Percentiles rank a stretch among this genome's conserved stretches.
Conservation (phyloP, 169 alveolate genomes). For the Plasmodium billcollinsi region DNA sequence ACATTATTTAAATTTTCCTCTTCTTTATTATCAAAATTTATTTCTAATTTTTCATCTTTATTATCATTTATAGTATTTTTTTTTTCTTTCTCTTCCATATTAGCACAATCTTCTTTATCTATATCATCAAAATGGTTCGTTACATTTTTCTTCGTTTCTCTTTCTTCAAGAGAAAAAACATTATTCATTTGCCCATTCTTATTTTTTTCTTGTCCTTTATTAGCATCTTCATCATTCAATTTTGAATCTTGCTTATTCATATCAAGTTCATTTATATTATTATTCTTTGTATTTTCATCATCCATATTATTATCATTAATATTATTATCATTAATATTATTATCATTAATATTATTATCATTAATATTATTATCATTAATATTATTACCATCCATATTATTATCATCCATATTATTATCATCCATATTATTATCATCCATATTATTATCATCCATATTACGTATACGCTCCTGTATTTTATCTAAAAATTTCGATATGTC, state of each 20-base stretch:
- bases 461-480: slow-evolving; percentile 34
- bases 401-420: slow-evolving; percentile 76
- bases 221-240: slow-evolving; percentile 77
- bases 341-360: neutral
- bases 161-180: neutral
- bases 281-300: neutral
- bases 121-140: neutral
- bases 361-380: neutral
- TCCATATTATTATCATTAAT: neutral
- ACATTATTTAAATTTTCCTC: slow-evolving; percentile 19
- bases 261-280: slow-evolving; percentile 36
- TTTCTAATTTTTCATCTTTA: slow-evolving; percentile 13
- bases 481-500: slow-evolving; percentile 65
- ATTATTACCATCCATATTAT: slow-evolving; percentile 40
- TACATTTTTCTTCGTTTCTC: neutral
- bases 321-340: neutral
- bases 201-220: neutral
- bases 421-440: slow-evolving; percentile 34
- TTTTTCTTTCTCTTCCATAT: slow-evolving; percentile 26
- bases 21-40: slow-evolving; percentile 14
- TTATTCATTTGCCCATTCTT: too few relatives aligned
- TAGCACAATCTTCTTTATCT: slow-evolving; percentile 63
- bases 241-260: slow-evolving; percentile 24
- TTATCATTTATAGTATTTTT: neutral
- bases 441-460: slow-evolving; percentile 20